Evolutionary conservation across 2,329 filamentous ascomycete genomes (phyloP).

Genomic region (Arachnomyces sp.): DNA sequence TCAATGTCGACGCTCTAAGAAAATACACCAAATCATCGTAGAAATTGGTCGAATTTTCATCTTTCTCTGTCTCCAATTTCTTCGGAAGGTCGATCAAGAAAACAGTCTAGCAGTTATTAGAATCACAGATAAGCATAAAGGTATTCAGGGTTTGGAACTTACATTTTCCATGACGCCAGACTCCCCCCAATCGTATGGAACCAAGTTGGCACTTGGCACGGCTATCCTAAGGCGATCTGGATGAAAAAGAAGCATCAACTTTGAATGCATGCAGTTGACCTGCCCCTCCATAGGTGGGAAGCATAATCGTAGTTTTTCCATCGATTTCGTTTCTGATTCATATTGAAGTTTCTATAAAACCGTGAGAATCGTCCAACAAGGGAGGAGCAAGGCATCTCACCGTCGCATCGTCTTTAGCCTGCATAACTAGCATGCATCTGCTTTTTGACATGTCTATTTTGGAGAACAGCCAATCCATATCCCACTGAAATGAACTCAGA

Average conservation of each 20-base stretch:
- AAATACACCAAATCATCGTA: constrained; percentile 65
- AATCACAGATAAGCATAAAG: constrained; percentile 6
- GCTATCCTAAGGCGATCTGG: constrained; percentile 66
- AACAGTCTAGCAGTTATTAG: constrained; percentile 49
- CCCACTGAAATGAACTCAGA: constrained; percentile 80
- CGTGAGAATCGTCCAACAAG: background rate
- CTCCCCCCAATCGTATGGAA: constrained; percentile 84
- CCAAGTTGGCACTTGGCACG: constrained; percentile 80
- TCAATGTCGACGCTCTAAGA: constrained; percentile 58
- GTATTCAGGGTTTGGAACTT: constrained; percentile 14
- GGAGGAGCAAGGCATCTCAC: constrained; percentile 20
- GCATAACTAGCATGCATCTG: constrained; percentile 58
- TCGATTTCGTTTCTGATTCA: constrained; percentile 31
- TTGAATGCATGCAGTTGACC: constrained; percentile 80
- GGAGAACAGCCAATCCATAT: constrained; percentile 67
- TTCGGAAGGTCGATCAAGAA: constrained; percentile 87
- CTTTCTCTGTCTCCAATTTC: constrained; percentile 17
- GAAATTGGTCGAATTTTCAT: constrained; percentile 46
- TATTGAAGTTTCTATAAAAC: constrained; percentile 30
- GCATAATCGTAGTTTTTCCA: constrained; percentile 56
- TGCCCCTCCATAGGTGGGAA: constrained; percentile 74
- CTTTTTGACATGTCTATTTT: constrained; percentile 59
- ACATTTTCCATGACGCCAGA: constrained; percentile 78
- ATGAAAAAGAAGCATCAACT: constrained; percentile 84
- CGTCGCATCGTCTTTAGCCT: constrained; percentile 45